Base-by-base conservation (phyloP, 306 rosid genomes). In the Abrus pulchellus region DNA sequence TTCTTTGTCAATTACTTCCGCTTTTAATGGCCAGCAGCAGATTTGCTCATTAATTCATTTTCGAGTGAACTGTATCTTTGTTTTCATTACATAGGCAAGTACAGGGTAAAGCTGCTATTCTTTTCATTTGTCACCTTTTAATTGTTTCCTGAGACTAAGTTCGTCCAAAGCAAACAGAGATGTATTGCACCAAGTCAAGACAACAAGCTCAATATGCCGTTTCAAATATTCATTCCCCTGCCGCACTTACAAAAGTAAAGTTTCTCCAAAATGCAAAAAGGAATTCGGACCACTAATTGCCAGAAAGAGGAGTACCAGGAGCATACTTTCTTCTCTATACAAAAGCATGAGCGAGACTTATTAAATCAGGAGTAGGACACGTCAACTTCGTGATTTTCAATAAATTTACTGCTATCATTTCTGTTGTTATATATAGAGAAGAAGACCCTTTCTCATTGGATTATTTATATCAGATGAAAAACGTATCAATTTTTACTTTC, bases 101-200 rank as follows among this genome's bases (percentile, higher is more conserved):
- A n/a, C 47, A 10, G 48, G 57, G 73, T 41, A 40, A 76, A 36
- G 38, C 32, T 77, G 14, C 32, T 28, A 45, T 13, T 66, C 6
- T 13, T 66, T 67, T 9, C 41, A 40, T 50, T 63, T 64, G 6
- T 27, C 63, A 34, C 41, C 30, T 9, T 61, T 28, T 53, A 41
- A 52, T 64, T 53, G 28, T 63, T 64, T 49, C 47, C 28, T 27
- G 36, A 30, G 40, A 75, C 9, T 12, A 41, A 10, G 61, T 13
- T 66, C 74, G 29, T 64, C 49, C 66, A 65, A 65, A 77, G 14
- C 32, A 77, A 62, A 65, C 32, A 65, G 34, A 40, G 20, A 77
- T 3, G 3, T 53, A 41, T 66, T 45, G 38, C 6, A 72, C 50
- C 34, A 33, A 33, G 79, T 59, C 78, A 73, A 41, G 44, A 45